Evolutionary conservation across 305 asterid species (phyloP).

Genomic region (Withania somnifera): DNA sequence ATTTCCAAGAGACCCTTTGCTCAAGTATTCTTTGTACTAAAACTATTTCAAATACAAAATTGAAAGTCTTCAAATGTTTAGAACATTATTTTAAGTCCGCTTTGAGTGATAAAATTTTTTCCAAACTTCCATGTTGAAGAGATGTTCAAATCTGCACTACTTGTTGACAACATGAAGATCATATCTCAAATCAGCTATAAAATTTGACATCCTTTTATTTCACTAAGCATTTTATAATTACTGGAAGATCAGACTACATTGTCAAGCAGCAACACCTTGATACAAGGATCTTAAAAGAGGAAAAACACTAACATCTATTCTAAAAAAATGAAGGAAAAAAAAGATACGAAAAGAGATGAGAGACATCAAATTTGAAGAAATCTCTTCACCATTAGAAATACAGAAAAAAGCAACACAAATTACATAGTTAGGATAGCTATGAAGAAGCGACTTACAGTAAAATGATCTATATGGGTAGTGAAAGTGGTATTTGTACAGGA

Average conservation of each 20-base stretch:
- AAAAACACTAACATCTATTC: not conserved
- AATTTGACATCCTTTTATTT: not conserved
- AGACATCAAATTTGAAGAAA: not conserved
- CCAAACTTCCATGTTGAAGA: not conserved
- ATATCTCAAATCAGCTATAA: too few relatives aligned
- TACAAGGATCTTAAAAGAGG: not conserved
- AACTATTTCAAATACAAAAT: not conserved
- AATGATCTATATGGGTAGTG: not conserved
- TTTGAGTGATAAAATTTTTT: not conserved
- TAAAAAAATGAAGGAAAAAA: not conserved
- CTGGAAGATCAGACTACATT: not conserved
- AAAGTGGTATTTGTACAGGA: conserved; percentile 8
- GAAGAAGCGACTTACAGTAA: not conserved
- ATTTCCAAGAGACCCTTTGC: too few relatives aligned
- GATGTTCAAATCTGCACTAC: not conserved
- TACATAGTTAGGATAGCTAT: not conserved
- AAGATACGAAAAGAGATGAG: not conserved
- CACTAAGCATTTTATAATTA: not conserved
- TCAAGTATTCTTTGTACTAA: not conserved
- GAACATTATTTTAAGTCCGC: not conserved
- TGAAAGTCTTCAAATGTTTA: not conserved
- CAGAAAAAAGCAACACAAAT: not conserved
- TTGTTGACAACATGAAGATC: not conserved
- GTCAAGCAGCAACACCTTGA: not conserved
- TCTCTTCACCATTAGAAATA: not conserved